Evolutionary conservation across 768 basidiomycete genomes (phyloP).

Genomic region (Suillus sp.): DNA sequence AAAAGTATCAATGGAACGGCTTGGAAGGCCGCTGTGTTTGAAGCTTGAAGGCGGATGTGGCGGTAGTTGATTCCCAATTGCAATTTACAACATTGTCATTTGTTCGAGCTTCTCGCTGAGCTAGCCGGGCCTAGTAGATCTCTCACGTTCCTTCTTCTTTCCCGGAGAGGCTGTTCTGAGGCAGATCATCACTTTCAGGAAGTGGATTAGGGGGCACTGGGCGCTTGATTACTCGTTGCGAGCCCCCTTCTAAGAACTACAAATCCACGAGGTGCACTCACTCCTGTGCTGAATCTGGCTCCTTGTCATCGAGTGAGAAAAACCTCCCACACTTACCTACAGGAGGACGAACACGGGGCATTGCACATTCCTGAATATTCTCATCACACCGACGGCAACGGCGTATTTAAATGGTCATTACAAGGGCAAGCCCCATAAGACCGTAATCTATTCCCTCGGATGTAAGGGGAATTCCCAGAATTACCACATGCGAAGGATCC

Average conservation of each 20-base stretch:
- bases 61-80: too few relatives aligned
- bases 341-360: neutral
- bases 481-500: conserved; percentile 24
- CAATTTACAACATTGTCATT: too few relatives aligned
- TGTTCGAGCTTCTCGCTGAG: neutral
- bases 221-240: neutral
- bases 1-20: too few relatives aligned
- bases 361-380: neutral
- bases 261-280: neutral
- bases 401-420: neutral
- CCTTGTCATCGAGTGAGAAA: neutral
- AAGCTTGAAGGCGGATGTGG: too few relatives aligned
- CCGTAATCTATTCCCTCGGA: conserved; percentile 22
- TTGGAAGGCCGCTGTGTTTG: too few relatives aligned
- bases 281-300: neutral
- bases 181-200: neutral
- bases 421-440: conserved; percentile 21
- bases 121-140: too few relatives aligned
- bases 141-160: neutral
- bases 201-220: neutral
- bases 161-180: too few relatives aligned
- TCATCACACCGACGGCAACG: conserved; percentile 2
- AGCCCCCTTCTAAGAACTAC: neutral
- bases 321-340: neutral
- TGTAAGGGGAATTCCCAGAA: conserved; percentile 29